Conservation (phyloP, 441 rosid species). For the Gossypium lobatum region DNA sequence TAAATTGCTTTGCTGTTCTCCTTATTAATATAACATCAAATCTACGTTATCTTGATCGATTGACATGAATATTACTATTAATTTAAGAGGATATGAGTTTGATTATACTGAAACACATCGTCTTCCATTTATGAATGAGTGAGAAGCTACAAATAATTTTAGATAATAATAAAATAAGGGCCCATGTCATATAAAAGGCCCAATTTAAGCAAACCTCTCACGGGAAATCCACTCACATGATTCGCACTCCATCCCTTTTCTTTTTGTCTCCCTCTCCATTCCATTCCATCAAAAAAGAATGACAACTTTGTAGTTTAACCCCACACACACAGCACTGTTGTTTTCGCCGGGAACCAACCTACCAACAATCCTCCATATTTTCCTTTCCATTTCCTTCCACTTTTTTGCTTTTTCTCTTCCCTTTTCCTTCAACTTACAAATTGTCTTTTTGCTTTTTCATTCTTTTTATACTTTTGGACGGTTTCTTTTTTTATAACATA, state of each 20-base stretch:
- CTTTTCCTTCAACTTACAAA: not conserved
- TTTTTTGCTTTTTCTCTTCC: not conserved
- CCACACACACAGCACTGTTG: not conserved
- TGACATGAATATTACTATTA: too few species aligned
- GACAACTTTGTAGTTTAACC: not conserved
- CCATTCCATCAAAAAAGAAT: not conserved
- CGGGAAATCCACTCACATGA: not conserved
- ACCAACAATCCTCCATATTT: not conserved
- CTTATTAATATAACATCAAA: too few species aligned
- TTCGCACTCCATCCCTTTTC: not conserved
- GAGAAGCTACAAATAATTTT: too few species aligned
- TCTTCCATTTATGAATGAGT: too few species aligned
- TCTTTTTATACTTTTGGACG: not conserved
- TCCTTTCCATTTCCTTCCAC: not conserved
- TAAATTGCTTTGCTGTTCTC: too few species aligned
- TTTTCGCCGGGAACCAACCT: constrained; percentile 8
- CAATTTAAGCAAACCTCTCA: not conserved
- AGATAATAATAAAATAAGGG: not conserved
- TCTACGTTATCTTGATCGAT: too few species aligned
- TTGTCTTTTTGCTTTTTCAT: not conserved
- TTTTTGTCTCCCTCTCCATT: not conserved
- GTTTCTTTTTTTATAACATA: not conserved
- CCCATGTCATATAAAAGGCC: not conserved
- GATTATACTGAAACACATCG: accelerated
- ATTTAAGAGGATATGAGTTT: accelerated